Evolutionary conservation across 1,139 yeast species (phyloP).

Genomic region (Yamadazyma aaseri): DNA sequence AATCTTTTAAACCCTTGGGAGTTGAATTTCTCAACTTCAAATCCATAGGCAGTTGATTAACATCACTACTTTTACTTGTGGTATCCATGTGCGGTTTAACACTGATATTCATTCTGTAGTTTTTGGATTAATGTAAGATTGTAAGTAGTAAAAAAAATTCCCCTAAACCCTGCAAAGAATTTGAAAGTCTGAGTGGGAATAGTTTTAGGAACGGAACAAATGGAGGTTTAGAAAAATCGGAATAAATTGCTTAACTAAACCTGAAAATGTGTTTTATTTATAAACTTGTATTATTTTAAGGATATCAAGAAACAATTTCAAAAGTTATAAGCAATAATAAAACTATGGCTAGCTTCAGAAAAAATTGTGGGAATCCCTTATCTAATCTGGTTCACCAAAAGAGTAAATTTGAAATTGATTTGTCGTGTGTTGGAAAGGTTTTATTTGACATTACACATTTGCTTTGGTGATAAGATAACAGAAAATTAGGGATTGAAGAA

Average conservation of each 20-base stretch:
- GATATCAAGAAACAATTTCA: too few species aligned
- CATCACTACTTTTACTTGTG: neutral
- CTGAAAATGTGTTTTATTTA: too few species aligned
- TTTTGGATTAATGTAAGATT: too few species aligned
- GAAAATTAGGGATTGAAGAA: neutral
- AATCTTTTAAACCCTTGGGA: conserved; percentile 4
- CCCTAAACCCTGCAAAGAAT: too few species aligned
- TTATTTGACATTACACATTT: neutral
- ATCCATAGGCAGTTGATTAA: neutral
- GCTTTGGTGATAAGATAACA: neutral
- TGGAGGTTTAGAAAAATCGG: too few species aligned
- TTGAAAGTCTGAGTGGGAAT: too few species aligned
- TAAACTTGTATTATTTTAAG: too few species aligned
- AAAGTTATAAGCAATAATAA: neutral
- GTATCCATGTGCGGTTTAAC: neutral
- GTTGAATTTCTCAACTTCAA: neutral
- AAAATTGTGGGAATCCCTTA: neutral
- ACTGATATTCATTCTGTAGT: neutral
- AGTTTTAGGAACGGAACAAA: too few species aligned
- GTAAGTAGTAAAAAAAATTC: too few species aligned
- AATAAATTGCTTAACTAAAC: too few species aligned
- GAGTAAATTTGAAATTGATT: neutral
- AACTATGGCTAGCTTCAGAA: neutral
- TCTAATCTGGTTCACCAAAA: neutral
- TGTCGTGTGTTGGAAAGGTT: neutral